These are phyloP conservation scores for Aeschynomene evenia DNA, from an alignment of 306 rosid species.

Conservation along the genomic window DNA sequence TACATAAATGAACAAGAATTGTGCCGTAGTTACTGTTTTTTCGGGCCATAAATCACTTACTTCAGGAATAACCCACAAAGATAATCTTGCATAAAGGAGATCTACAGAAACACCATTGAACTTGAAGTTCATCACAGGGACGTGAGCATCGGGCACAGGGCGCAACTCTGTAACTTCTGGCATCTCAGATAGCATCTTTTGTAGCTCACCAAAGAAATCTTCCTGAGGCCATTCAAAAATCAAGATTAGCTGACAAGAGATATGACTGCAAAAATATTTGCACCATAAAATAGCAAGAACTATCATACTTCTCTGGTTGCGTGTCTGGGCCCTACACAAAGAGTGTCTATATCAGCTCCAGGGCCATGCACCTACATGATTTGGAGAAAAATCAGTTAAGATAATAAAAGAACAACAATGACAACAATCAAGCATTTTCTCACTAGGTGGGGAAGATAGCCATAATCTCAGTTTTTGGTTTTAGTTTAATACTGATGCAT, in stretches of 20 bases:
- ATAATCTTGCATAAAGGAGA: constrained; percentile 87
- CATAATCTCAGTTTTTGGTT: constrained; percentile 1
- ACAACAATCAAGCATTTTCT: neutral
- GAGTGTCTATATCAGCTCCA: constrained; percentile 95
- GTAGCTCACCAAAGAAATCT: constrained; percentile 90
- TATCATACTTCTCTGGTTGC: constrained; percentile 84
- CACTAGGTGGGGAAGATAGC: neutral
- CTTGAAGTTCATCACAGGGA: constrained; percentile 82
- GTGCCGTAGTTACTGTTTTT: neutral
- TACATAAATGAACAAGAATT: neutral
- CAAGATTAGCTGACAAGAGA: constrained; percentile 22
- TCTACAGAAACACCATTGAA: constrained; percentile 84
- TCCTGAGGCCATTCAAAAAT: constrained; percentile 57
- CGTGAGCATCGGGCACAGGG: constrained; percentile 97
- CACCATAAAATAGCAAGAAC: constrained; percentile 20
- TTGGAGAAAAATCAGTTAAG: constrained; percentile 15
- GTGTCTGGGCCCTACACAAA: constrained; percentile 96
- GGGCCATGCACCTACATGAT: constrained; percentile 90
- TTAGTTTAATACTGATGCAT: constrained; percentile 15
- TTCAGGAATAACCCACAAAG: constrained; percentile 93
- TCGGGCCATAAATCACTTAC: constrained; percentile 44
- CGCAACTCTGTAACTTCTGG: constrained; percentile 88
- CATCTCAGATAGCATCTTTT: constrained; percentile 78
- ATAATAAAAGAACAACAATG: neutral
- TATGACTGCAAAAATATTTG: neutral